These are phyloP conservation scores for Melaleuca alternifolia DNA, from an alignment of 345 rosid genomes.

Conservation along the genomic window DNA sequence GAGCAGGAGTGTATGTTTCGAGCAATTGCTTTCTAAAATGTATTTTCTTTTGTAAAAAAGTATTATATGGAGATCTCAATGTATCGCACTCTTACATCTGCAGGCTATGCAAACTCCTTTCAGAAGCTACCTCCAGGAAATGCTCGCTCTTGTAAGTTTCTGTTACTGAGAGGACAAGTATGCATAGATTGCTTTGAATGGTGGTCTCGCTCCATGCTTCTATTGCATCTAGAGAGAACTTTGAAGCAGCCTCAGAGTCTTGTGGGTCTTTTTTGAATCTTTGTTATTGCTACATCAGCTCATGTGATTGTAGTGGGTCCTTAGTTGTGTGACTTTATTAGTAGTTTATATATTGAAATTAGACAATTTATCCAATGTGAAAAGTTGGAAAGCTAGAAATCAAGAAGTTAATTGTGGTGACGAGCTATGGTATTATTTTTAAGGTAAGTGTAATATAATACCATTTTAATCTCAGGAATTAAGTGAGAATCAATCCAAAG, in stretches of 20 bases:
- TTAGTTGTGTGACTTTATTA: not conserved
- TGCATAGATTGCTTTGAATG: not conserved
- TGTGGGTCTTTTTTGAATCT: not conserved
- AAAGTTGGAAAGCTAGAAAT: not conserved
- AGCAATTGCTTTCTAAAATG: not conserved
- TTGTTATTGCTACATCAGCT: not conserved
- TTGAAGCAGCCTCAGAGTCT: not conserved
- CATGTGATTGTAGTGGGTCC: not conserved
- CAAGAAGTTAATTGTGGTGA: not conserved
- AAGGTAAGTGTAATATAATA: not conserved
- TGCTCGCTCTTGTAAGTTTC: slow-evolving; percentile 85
- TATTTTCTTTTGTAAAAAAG: not conserved
- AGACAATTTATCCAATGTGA: not conserved
- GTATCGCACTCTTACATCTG: not conserved
- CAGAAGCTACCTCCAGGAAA: slow-evolving; percentile 80
- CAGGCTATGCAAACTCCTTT: slow-evolving; percentile 97
- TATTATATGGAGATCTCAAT: not conserved
- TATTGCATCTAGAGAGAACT: not conserved
- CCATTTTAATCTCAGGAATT: not conserved
- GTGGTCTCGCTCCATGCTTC: not conserved
- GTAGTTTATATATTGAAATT: not conserved
- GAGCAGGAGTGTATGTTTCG: not conserved
- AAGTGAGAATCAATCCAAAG: not conserved
- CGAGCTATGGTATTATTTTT: not conserved
- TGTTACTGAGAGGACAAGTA: not conserved